A percentile compares a stretch with the other conserved stretches of the same genome.
Conservation (phyloP, 2,329 filamentous ascomycete genomes). For the Aureobasidium musti region DNA sequence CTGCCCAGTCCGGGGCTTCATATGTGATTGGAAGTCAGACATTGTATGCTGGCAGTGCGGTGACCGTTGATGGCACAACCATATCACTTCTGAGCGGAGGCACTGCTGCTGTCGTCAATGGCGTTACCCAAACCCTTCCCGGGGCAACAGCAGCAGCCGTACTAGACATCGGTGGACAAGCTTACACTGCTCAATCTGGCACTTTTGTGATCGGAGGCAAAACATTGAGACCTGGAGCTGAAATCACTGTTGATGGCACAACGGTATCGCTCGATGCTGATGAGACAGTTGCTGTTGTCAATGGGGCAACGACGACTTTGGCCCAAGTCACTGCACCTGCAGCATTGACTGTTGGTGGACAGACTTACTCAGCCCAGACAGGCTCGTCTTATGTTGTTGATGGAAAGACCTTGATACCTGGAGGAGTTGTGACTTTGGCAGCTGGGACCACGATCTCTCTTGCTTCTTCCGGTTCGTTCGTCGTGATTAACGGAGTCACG, state of each 20-base stretch:
- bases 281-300: constrained; percentile 33
- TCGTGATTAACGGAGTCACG: constrained; percentile 44
- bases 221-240: constrained; percentile 37
- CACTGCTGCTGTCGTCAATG: constrained; percentile 43
- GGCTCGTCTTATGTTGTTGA: constrained; percentile 28
- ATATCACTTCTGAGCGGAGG: constrained; percentile 29
- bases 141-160: constrained; percentile 36
- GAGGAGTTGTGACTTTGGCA: constrained; percentile 26
- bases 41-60: constrained; percentile 34
- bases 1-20: constrained; percentile 23
- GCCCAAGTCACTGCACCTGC: constrained; percentile 9
- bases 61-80: constrained; percentile 35
- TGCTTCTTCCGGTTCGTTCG: constrained; percentile 42
- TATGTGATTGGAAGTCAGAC: constrained; percentile 37
- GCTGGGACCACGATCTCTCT: constrained; percentile 33
- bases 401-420: constrained; percentile 26
- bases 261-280: constrained; percentile 32
- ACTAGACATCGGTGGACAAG: constrained; percentile 38
- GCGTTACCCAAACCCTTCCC: constrained; percentile 30
- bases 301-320: constrained; percentile 31
- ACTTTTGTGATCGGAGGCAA: constrained; percentile 37
- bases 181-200: constrained; percentile 31
- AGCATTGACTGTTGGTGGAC: constrained; percentile 20
- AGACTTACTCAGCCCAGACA: constrained; percentile 33
- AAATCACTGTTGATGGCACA: constrained; percentile 36